These are phyloP conservation scores for Agroathelia rolfsii DNA, from an alignment of 1,284 basidiomycete species.

Conservation along the genomic window DNA sequence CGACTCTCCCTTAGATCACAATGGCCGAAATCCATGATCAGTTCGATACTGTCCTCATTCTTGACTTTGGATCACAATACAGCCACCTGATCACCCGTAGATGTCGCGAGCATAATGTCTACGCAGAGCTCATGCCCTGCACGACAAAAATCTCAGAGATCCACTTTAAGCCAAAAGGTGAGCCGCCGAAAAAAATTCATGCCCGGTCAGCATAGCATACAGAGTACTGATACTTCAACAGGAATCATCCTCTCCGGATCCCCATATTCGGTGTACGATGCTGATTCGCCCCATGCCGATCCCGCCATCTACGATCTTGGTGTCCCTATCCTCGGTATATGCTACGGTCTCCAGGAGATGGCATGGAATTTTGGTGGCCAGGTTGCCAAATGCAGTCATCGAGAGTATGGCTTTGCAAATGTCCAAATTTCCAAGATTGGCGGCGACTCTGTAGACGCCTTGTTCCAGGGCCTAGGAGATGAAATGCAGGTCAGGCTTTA, in stretches of 20 bases:
- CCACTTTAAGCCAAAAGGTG: slow-evolving; percentile 92
- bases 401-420: slow-evolving; percentile 92
- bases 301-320: slow-evolving; percentile 88
- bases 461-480: slow-evolving; percentile 80
- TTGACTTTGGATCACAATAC: slow-evolving; percentile 99
- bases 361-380: slow-evolving; percentile 84
- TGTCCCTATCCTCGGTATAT: slow-evolving; percentile 93
- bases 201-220: not conserved
- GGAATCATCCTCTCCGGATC: slow-evolving; percentile 98
- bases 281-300: slow-evolving; percentile 90
- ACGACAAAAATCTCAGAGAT: slow-evolving; percentile 88
- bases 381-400: slow-evolving; percentile 83
- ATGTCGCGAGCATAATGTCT: slow-evolving; percentile 97
- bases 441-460: slow-evolving; percentile 51
- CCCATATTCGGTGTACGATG: slow-evolving; percentile 96
- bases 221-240: slow-evolving; percentile 19
- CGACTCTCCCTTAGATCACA: slow-evolving; percentile 3
- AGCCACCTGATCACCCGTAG: slow-evolving; percentile 96
- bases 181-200: slow-evolving; percentile 6
- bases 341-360: slow-evolving; percentile 98
- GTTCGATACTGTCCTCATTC: slow-evolving; percentile 93
- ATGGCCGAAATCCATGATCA: slow-evolving; percentile 89
- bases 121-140: slow-evolving; percentile 97
- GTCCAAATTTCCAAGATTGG: slow-evolving; percentile 70
- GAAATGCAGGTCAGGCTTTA: slow-evolving; percentile 61